Conservation (phyloP, 2,329 filamentous ascomycete species). For the Aspergillus terreus region DNA sequence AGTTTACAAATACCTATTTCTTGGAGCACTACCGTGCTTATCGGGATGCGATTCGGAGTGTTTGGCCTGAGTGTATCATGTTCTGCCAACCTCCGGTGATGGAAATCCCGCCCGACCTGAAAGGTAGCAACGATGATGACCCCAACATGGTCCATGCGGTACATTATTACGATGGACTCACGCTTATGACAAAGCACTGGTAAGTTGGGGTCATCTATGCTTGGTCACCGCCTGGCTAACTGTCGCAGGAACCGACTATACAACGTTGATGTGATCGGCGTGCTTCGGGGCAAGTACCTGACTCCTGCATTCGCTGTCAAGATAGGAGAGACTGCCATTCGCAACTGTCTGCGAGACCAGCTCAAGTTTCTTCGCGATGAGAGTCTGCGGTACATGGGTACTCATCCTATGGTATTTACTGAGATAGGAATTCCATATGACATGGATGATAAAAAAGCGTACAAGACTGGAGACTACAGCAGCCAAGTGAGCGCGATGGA, state of each 20-base stretch:
- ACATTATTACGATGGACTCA: conserved; percentile 96
- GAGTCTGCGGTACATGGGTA: conserved; percentile 81
- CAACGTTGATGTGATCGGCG: conserved; percentile 93
- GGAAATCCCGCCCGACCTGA: conserved; percentile 84
- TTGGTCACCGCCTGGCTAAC: conserved; percentile 12
- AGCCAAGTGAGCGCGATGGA: conserved; percentile 91
- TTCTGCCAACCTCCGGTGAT: conserved; percentile 89
- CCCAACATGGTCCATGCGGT: conserved; percentile 86
- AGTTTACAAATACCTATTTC: conserved; percentile 89
- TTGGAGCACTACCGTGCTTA: conserved; percentile 80
- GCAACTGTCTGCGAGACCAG: conserved; percentile 89
- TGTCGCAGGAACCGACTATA: conserved; percentile 71
- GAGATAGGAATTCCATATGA: conserved; percentile 98
- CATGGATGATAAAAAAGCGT: conserved; percentile 95
- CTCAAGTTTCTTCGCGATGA: conserved; percentile 78
- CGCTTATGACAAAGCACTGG: conserved; percentile 97
- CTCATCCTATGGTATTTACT: conserved; percentile 83
- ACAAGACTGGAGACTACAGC: conserved; percentile 91
- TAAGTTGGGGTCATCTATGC: conserved; percentile 19
- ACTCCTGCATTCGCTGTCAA: conserved; percentile 89
- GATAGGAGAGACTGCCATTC: conserved; percentile 86
- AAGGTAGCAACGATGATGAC: conserved; percentile 84
- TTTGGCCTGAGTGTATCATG: conserved; percentile 79
- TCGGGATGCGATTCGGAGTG: conserved; percentile 65
- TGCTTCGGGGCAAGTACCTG: conserved; percentile 82